Conservation (phyloP, 2,329 filamentous ascomycete species). For the Botrytis medusae region DNA sequence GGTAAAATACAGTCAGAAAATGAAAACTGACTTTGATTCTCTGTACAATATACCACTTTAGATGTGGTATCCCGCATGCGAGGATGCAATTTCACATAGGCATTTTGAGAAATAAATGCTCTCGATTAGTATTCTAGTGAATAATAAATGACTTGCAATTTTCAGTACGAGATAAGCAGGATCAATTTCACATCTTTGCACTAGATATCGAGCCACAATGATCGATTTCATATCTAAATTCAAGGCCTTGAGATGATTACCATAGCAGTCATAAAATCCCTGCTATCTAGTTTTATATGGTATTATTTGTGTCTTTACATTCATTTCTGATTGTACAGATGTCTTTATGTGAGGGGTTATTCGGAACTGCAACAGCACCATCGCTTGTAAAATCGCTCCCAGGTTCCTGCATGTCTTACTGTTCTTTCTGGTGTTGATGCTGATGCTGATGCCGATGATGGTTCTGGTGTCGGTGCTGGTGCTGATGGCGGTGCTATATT, state of each 20-base stretch:
- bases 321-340: background rate
- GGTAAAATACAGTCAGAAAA: too few species aligned
- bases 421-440: background rate
- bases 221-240: background rate
- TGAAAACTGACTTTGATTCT: too few species aligned
- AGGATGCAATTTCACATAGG: too few species aligned
- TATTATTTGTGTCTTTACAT: too few species aligned
- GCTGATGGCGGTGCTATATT: background rate
- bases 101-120: too few species aligned
- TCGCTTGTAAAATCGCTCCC: background rate
- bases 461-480: too few species aligned
- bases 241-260: background rate
- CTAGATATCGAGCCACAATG: accelerated
- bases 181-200: background rate
- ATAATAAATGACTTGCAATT: background rate
- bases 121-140: too few species aligned
- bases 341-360: background rate
- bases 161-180: accelerated
- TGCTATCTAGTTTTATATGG: background rate
- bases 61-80: too few species aligned
- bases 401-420: background rate
- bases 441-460: background rate
- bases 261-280: too few species aligned
- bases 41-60: too few species aligned
- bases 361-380: background rate